Percentiles rank a stretch among this genome's conserved stretches.
Conservation (phyloP, 2,329 filamentous ascomycete genomes). For the Aspergillus ustus region DNA sequence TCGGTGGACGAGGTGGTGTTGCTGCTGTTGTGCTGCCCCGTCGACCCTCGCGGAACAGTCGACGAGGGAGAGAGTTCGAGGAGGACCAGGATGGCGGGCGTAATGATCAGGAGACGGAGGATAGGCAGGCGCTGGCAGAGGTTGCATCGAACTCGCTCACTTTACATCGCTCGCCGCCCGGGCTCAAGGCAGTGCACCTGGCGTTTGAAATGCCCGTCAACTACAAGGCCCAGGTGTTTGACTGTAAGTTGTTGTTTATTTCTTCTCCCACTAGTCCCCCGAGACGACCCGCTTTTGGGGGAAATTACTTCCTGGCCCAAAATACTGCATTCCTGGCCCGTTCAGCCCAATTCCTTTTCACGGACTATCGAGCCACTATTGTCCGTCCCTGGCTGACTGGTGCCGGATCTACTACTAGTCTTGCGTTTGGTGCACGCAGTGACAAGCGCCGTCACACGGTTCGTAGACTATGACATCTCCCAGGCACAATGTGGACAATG, state of each 20-base stretch:
- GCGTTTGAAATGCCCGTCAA: neutral
- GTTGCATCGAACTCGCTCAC: neutral
- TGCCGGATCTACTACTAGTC: neutral
- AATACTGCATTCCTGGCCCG: no score
- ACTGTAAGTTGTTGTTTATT: neutral
- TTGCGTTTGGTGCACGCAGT: neutral
- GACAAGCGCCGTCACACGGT: neutral
- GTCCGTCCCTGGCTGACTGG: no score
- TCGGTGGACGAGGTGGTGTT: no score
- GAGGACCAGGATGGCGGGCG: no score
- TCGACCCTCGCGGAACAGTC: neutral
- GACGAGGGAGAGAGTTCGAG: neutral
- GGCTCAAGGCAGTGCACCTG: neutral
- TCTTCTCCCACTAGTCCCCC: no score
- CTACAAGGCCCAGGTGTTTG: neutral
- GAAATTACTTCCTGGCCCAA: no score
- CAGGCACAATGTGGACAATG: neutral
- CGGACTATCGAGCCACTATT: no score
- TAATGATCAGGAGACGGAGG: neutral
- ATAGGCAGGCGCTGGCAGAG: neutral
- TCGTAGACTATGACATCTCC: neutral
- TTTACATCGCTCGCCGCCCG: no score
- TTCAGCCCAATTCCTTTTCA: neutral
- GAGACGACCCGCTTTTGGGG: no score
- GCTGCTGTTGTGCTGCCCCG: neutral